Evolutionary conservation across 139 green algal species (phyloP), one percentile per base, ranked within the genome.

Genomic region (Tetraselmis chui): DNA sequence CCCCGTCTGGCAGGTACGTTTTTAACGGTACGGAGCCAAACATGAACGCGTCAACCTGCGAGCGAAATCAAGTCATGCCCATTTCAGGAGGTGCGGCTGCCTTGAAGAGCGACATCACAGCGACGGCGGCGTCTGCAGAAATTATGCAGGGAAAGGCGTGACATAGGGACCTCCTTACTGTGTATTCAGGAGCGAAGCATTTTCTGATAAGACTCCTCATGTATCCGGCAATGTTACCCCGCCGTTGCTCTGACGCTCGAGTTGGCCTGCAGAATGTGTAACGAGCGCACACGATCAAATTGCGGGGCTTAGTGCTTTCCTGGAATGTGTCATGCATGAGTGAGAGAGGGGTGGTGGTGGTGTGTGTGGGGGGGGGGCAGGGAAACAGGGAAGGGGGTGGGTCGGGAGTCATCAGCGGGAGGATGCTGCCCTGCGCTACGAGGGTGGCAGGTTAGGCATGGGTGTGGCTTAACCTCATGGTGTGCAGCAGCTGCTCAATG

Each of bases 1-100:
- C 96, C 1, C 96, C 96, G 79, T 99, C 95, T 1, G 96, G 96
- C 28, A 99, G 86, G 80, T 97, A 98, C 0, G 96, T 97, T 24
- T 92, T 90, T 30, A 99, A 88, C 28, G 96, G 96, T 67, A 99
- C 96, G 0, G 93, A 98, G 18, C 96, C 96, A 88, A 98, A 99
- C 80, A 93, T 91, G 80, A 91, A 95, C 0, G 91, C 90, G 29
- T 94, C 84, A 29, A 98, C 95, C 92, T 97, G 87, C 76, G 29
- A 76, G 45, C 26, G 58, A 23, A 29, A 32, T 31, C 31, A 59
- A 23, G 67, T 27, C 77, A 28, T 78, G 26, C 29, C 82, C 76
- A 81, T 28, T 75, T 11, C 1, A 26, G 59, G 28, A 28, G 29
- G 29, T 1, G 32, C 77, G 59, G 28, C 28, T 31, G 75, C 75